Evolutionary conservation across 1,284 basidiomycete genomes (phyloP), one percentile per base, ranked within the genome.

Genomic region (Phylloboletellus chloephorus): DNA sequence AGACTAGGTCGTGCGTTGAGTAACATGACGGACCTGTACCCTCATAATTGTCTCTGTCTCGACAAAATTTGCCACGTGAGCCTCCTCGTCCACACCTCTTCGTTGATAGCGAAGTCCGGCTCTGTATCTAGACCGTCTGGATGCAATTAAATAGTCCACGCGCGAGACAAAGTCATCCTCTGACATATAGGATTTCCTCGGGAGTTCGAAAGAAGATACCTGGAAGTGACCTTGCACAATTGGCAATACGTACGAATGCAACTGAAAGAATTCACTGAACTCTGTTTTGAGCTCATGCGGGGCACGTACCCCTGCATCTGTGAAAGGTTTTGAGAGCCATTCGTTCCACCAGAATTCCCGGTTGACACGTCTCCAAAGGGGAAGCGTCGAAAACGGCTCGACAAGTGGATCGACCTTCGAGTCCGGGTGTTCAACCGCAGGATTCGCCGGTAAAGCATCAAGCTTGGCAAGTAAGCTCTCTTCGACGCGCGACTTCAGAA

Each of bases 21-120:
- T 5, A 22, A 4, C 21, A 5, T 5, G 35, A 47, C 71, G 44
- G 48, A 88, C 89, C 69, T 84, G 75, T 11, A 92, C 76, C 25
- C 78, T 72, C 65, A 90, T 78, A 45, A 96, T 79, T 20, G 90
- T 87, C 67, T 96, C 93, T 0, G 90, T 93, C 66, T 96, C 92
- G 25, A 94, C 92, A 60, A 91, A 94, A 64, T 94, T 95, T 5
- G 90, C 88, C 9, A 85, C 85, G 56, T 81, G 74, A 10, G 88
- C 83, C 50, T 87, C 82, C 43, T 84, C 77, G 54, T 98, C 92
- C 44, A 98, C 82, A 3, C 96, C 96, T 55, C 96, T 77, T 21
- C 91, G 81, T 62, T 98, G 96, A 72, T 97, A 98, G 39, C 96
- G 79, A 36, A 98, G 79, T 1, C 96, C 96, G 9, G 92, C 92